Percentiles rank a stretch among this genome's conserved stretches.
These are phyloP conservation scores for Sphaceloma murrayae DNA, from an alignment of 2,329 filamentous ascomycete species.

Conservation along the genomic window DNA sequence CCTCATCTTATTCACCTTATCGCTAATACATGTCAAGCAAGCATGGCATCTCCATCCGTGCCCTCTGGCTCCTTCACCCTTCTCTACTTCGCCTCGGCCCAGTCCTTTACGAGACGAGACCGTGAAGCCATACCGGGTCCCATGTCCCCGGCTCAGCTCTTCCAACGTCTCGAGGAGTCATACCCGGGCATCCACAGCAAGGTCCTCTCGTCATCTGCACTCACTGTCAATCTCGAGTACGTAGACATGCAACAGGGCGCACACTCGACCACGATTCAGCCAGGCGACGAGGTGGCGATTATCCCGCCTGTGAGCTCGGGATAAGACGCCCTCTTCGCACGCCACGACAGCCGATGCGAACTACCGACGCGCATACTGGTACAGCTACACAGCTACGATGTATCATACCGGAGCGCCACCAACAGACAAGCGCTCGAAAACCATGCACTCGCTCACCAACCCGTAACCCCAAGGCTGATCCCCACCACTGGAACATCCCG, in stretches of 20 bases:
- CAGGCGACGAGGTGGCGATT: constrained; percentile 75
- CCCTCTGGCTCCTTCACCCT: constrained; percentile 58
- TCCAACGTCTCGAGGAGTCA: constrained; percentile 55
- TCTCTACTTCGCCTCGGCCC: constrained; percentile 71
- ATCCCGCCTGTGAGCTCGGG: constrained; percentile 85
- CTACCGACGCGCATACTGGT: no score
- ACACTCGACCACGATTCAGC: constrained; percentile 46
- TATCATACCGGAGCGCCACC: no score
- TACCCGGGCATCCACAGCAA: constrained; percentile 61
- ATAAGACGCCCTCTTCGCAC: constrained; percentile 36
- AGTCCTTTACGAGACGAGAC: constrained; percentile 59
- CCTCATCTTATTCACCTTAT: no score
- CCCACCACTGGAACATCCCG: no score
- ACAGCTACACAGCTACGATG: no score
- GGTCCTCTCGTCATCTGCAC: constrained; percentile 61
- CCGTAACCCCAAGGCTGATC: no score
- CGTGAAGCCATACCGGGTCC: constrained; percentile 59
- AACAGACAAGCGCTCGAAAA: no score
- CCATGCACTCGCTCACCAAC: no score
- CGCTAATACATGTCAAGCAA: no score
- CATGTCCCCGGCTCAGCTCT: constrained; percentile 52
- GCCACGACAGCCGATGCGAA: no score
- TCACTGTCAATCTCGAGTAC: constrained; percentile 75
- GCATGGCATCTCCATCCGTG: neutral
- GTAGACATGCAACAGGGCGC: constrained; percentile 54